Base-by-base conservation (phyloP, 176 grass and related monocot species). In the Oryza officinalis region DNA sequence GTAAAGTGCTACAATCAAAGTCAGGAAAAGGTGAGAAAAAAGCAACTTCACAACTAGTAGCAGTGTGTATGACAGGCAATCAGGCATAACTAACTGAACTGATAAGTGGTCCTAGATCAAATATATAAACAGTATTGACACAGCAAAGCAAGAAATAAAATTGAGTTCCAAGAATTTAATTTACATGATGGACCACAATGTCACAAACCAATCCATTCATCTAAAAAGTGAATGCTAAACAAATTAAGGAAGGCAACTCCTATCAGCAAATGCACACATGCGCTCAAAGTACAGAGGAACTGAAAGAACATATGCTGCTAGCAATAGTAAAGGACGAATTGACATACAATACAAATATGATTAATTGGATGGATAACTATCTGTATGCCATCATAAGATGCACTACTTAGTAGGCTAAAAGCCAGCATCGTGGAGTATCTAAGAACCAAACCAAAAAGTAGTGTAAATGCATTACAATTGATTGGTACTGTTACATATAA, bases 101-200 rank as follows among this genome's bases (percentile, higher is more conserved):
- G 26, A 33, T 78, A 88, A 67, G 72, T 84, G 76, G 85, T 75
- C 80, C 85, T 65, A 79, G 75, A 84, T 63, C 82, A 78, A 78
- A 90, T 71, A 26, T 87, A 64, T 65, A 79, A 69, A 79, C 43
- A 44, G 50, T 44, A 13, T 65, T n/a, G 65, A 65, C 43, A 18
- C 64, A 69, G 30, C 50, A 80, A 84, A 32, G 75, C 13, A 75
- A 76, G 33, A 8, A 80, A 70, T 27, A 70, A 80, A 67, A 65
- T 75, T 87, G 70, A 80, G 80, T 70, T 91, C 63, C 41, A 52
- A 52, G 80, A 84, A 65, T 65, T 76, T 75, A 75, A 76, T 84
- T 83, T 76, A 71, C 64, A 76, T 22, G 63, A 90, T 87, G 89
- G 80, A 87, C 85, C 89, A 87, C 89, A 84, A 80, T 80, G 84